These are phyloP conservation scores for Dispira simplex DNA, from an alignment of 192 early-diverging fungal species.

Conservation along the genomic window DNA sequence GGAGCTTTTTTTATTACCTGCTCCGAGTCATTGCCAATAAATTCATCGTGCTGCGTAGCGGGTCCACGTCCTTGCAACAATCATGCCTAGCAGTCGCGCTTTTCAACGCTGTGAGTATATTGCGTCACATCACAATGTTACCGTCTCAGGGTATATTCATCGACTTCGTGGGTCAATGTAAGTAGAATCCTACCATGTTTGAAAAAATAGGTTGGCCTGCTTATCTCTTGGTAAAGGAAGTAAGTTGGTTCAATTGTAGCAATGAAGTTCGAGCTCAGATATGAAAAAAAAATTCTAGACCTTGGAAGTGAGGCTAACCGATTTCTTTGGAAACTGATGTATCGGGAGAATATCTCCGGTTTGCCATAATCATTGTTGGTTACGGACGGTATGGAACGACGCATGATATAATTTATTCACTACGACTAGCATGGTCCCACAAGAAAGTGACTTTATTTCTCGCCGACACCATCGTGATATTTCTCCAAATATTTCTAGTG, in stretches of 20 bases:
- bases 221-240: too few relatives aligned
- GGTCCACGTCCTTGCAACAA: not conserved
- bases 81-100: not conserved
- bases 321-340: too few relatives aligned
- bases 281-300: too few relatives aligned
- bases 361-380: too few relatives aligned
- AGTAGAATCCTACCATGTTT: too few relatives aligned
- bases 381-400: too few relatives aligned
- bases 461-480: not conserved
- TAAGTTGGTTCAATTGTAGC: too few relatives aligned
- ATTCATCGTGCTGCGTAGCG: not conserved
- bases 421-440: not conserved
- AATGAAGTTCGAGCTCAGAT: too few relatives aligned
- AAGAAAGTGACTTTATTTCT: not conserved
- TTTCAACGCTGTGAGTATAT: not conserved
- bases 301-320: too few relatives aligned
- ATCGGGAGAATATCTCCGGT: too few relatives aligned
- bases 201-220: too few relatives aligned
- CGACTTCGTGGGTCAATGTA: not conserved
- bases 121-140: not conserved
- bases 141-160: not conserved
- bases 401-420: too few relatives aligned
- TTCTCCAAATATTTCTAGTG: not conserved
- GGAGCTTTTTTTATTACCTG: not conserved
- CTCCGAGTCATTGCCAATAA: not conserved